These are phyloP conservation scores for Echria macrotheca DNA, from an alignment of 495 filamentous ascomycete genomes.

Conservation along the genomic window DNA sequence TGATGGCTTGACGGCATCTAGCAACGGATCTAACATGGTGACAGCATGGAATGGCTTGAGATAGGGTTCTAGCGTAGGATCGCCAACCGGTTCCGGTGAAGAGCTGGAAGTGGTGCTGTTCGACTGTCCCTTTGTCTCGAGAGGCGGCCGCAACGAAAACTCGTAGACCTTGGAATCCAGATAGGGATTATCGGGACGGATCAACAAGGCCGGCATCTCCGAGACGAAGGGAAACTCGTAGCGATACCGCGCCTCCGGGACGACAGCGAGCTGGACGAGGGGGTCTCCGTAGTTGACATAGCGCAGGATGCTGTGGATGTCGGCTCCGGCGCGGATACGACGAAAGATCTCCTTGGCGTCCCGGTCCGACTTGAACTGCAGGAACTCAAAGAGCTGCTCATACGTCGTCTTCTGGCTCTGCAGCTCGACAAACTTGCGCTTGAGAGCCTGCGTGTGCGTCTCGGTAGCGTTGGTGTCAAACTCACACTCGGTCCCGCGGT, in stretches of 20 bases:
- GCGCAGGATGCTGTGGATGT: conserved; percentile 29
- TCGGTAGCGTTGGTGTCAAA: conserved; percentile 35
- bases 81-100: conserved; percentile 7
- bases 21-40: conserved; percentile 25
- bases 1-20: conserved; percentile 28
- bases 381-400: conserved; percentile 31
- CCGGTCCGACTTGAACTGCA: conserved; percentile 26
- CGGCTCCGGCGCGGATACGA: conserved; percentile 33
- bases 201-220: conserved; percentile 33
- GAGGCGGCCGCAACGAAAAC: conserved; percentile 3
- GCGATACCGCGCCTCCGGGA: conserved; percentile 33
- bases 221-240: conserved; percentile 37
- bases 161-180: conserved; percentile 35
- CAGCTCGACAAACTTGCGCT: conserved; percentile 35
- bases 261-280: conserved; percentile 33
- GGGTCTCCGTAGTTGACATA: conserved; percentile 36
- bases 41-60: conserved; percentile 32
- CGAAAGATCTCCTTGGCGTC: conserved; percentile 33
- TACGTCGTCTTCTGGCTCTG: conserved; percentile 28
- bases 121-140: not conserved
- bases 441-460: conserved; percentile 37
- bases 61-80: conserved; percentile 25
- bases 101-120: not conserved
- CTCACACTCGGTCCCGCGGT: conserved; percentile 30
- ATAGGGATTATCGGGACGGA: conserved; percentile 29